Base-by-base conservation (phyloP, 768 basidiomycete genomes). In the Solioccasus polychromus region DNA sequence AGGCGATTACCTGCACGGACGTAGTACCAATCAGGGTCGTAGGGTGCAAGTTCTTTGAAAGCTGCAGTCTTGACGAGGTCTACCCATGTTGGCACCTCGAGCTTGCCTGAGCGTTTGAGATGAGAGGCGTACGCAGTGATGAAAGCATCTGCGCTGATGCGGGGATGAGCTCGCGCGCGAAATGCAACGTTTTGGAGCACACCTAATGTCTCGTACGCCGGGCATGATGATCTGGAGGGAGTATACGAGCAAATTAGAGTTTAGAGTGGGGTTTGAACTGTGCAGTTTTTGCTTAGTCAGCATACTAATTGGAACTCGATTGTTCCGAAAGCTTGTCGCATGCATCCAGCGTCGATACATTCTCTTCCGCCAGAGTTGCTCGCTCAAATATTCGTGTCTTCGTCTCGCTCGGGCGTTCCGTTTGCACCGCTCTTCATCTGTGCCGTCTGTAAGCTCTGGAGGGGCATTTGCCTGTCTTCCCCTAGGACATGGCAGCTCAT, bases 1-100 rank as follows among this genome's bases (percentile, higher is more conserved):
- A 25, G 5, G 34, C 20, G 79, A 83, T 67, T 63, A 96, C 94
- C 94, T 73, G 95, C 90, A 63, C 96, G 92, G 68, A 95, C 79
- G 74, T 98, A 99, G 81, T 84, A 99, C 96, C 96, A 99, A 71
- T 99, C 96, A 34, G 92, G 89, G 72, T 98, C 92, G 74, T 97
- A 97, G 44, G 96, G 96, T 43, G 94, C 95, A 50, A 96, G 90
- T 74, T 99, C 96, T 72, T 98, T 98, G 80, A 78, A 93, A 49
- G 88, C 75, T 68, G 91, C 95, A 51, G 96, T 99, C 80, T 99
- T 99, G 68, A 99, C 96, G 60, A 97, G 75, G 71, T 96, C 95
- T 51, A 90, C 95, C 95, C 95, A 98, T 71, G 83, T 85, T 59
- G 95, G 95, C 51, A 98, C 90, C 76, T 99, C 94, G 64, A 99